Base-by-base conservation (phyloP, 495 filamentous ascomycete species). In the Aspergillus sclerotioniger region DNA sequence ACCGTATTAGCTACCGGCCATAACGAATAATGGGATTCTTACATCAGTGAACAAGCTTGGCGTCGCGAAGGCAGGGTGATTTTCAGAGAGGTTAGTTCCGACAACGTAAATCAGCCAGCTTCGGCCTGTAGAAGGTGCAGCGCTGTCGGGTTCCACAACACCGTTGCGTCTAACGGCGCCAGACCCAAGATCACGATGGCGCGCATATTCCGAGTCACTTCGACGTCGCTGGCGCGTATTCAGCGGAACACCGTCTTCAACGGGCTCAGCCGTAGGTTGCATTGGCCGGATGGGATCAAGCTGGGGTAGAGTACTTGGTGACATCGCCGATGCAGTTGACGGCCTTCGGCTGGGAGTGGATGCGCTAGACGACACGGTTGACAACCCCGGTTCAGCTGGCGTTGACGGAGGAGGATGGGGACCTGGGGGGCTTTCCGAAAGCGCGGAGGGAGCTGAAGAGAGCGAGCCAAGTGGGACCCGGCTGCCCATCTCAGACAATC, bases 61-160 rank as follows among this genome's bases (percentile, higher is more conserved):
- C 6, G 88, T 89, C 16, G 87, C 87, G 62, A 90, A 80, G 16
- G 89, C 88, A 46, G 87, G 87, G 60, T 90, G 88, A 65, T 89
- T 87, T 64, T 90, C 86, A 4, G 88, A 87, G 29, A 90, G 80
- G 56, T 86, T 89, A 25, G 88, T 88, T 47, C 88, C 88, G 49
- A 91, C 85, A 10, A 91, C 87, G 67, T 91, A 91, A 19, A 91
- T 90, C 62, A 91, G 80, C 88, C 87, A 91, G 67, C 85, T 90
- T 65, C 88, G 76, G 57, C 79, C 78, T 49, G 74, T 69, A 35
- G 70, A 69, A 16, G 81, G 75, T 33, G 78, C 61, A 15, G 77
- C 68, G 46, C 82, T 74, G 60, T 87, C 85, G 13, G 85, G 84
- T 59, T 85, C 86, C 49, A 89, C 84, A 17, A 89, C 81, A 12